phyloP scores from a whole-genome alignment of 129 eudicot genomes.

The Oenanthe sinensis region DNA sequence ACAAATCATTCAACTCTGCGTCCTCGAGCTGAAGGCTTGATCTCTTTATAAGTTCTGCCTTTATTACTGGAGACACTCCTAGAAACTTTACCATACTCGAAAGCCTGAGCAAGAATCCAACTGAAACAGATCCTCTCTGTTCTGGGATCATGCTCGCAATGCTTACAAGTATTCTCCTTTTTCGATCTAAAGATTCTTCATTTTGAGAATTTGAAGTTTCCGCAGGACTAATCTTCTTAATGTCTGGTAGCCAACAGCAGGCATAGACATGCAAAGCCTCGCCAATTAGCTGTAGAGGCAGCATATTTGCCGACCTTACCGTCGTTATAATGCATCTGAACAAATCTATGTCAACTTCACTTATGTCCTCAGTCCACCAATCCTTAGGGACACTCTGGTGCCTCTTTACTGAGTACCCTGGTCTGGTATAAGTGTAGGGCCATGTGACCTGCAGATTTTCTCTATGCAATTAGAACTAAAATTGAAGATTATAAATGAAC shows the following conservation, averaged over 20 bases:
- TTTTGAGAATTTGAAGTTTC: constrained; percentile 32
- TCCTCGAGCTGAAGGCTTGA: constrained; percentile 62
- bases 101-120: constrained; percentile 61
- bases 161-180: constrained; percentile 41
- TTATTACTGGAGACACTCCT: constrained; percentile 43
- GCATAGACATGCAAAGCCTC: constrained; percentile 86
- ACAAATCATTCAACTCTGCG: constrained; percentile 44
- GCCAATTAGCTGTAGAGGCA: constrained; percentile 72
- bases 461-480: not conserved
- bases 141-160: constrained; percentile 58
- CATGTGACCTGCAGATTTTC: constrained; percentile 55
- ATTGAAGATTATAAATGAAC: not conserved
- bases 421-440: constrained; percentile 84
- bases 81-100: constrained; percentile 36
- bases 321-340: constrained; percentile 58
- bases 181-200: constrained; percentile 31
- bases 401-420: constrained; percentile 49
- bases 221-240: constrained; percentile 15
- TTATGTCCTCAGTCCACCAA: constrained; percentile 95
- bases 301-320: constrained; percentile 46
- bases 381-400: constrained; percentile 63
- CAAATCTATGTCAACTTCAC: constrained; percentile 58
- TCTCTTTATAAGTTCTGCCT: constrained; percentile 40
- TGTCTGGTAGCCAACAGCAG: constrained; percentile 58
- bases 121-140: constrained; percentile 60